Evolutionary conservation across 306 rosid species (phyloP).

Genomic region (Gillenia trifoliata): DNA sequence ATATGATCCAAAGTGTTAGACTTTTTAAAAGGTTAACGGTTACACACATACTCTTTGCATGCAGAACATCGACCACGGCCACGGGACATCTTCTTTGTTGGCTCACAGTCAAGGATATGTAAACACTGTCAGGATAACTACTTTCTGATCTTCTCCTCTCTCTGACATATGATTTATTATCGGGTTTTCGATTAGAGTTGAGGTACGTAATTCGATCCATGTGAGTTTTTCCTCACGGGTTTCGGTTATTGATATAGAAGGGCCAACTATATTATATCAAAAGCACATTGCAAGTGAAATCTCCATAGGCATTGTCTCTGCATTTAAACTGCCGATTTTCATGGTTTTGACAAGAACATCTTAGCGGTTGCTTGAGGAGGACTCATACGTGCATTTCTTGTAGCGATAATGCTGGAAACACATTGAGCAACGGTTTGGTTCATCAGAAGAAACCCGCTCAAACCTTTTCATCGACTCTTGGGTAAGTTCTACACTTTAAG

Average conservation of each 20-base stretch:
- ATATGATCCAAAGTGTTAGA: constrained; percentile 58
- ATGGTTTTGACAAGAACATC: constrained; percentile 70
- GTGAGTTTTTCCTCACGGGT: constrained; percentile 44
- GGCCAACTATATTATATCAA: constrained; percentile 55
- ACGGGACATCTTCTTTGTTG: constrained; percentile 73
- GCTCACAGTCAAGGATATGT: constrained; percentile 90
- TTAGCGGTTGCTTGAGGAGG: constrained; percentile 65
- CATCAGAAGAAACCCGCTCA: constrained; percentile 85
- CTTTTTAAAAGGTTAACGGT: constrained; percentile 62
- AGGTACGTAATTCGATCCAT: neutral
- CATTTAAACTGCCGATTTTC: constrained; percentile 68
- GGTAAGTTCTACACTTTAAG: constrained; percentile 57
- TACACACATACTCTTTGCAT: too few species aligned
- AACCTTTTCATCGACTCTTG: too few species aligned
- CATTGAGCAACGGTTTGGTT: constrained; percentile 38
- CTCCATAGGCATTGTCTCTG: constrained; percentile 50
- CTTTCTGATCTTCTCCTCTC: neutral
- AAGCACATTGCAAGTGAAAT: constrained; percentile 68
- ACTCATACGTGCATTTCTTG: constrained; percentile 75
- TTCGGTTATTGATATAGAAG: constrained; percentile 63
- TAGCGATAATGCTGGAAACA: constrained; percentile 64
- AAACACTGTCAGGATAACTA: constrained; percentile 21
- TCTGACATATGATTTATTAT: too few species aligned
- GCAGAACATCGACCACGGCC: constrained; percentile 42
- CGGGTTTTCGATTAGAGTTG: too few species aligned